These are phyloP conservation scores for Phaffomyces opuntiae DNA, from an alignment of 805 yeast species.

Conservation along the genomic window DNA sequence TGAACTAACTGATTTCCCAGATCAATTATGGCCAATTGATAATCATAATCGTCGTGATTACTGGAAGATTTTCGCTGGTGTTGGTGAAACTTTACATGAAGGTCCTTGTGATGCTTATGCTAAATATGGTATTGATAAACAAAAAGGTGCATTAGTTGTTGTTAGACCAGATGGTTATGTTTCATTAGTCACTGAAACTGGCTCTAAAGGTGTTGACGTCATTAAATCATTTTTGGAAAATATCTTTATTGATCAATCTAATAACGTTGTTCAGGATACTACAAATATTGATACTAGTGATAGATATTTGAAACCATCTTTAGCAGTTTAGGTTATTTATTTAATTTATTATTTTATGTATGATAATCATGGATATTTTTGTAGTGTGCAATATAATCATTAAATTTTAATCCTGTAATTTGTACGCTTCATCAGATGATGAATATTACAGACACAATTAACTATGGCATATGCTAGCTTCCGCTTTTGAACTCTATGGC, in stretches of 20 bases:
- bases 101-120: neutral
- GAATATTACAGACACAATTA: too few species aligned
- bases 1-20: neutral
- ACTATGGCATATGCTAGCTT: too few species aligned
- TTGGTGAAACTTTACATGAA: neutral
- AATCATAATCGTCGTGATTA: neutral
- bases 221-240: neutral
- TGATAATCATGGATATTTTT: too few species aligned
- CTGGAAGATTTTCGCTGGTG: neutral
- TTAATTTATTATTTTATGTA: neutral
- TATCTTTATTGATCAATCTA: neutral
- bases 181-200: neutral
- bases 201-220: neutral
- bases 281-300: neutral
- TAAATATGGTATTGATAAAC: neutral
- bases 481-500: too few species aligned
- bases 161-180: neutral
- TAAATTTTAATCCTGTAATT: too few species aligned
- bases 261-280: neutral
- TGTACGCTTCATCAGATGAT: too few species aligned
- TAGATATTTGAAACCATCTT: neutral
- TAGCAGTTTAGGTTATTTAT: neutral
- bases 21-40: constrained; percentile 1
- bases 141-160: neutral
- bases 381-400: too few species aligned